Percentiles rank a stretch among this genome's conserved stretches.
These are phyloP conservation scores for Hypoxylon lienhwacheense DNA, from an alignment of 495 filamentous ascomycete genomes.

Conservation along the genomic window DNA sequence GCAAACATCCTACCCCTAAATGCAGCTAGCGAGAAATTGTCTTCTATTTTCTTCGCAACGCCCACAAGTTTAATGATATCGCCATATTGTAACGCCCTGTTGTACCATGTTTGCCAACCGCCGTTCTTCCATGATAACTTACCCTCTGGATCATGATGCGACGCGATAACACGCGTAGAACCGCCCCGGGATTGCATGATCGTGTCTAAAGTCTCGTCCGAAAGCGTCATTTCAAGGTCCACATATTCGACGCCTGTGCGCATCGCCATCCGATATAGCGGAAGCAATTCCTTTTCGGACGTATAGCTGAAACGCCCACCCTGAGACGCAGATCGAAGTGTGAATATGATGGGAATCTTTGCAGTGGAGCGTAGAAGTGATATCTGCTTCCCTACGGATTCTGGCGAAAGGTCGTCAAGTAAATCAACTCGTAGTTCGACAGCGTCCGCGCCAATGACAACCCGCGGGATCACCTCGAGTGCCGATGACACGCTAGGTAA, in stretches of 20 bases:
- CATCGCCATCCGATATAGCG: slow-evolving; percentile 76
- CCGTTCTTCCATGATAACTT: slow-evolving; percentile 83
- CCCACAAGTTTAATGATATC: slow-evolving; percentile 96
- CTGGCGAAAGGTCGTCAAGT: slow-evolving; percentile 71
- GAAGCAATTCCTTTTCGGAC: slow-evolving; percentile 65
- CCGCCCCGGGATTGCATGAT: slow-evolving; percentile 70
- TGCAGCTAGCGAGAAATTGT: slow-evolving; percentile 81
- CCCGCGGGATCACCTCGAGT: slow-evolving; percentile 65
- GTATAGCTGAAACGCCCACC: slow-evolving; percentile 87
- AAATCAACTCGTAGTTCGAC: slow-evolving; percentile 94
- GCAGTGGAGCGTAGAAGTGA: slow-evolving; percentile 73
- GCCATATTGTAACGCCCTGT: slow-evolving; percentile 80
- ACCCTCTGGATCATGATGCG: slow-evolving; percentile 85
- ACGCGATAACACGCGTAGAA: slow-evolving; percentile 82
- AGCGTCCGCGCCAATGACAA: slow-evolving; percentile 85
- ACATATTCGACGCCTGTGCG: slow-evolving; percentile 87
- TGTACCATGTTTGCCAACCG: slow-evolving; percentile 85
- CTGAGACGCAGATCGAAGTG: slow-evolving; percentile 80
- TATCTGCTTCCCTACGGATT: slow-evolving; percentile 81
- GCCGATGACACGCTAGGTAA: slow-evolving; percentile 69
- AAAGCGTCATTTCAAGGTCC: slow-evolving; percentile 89
- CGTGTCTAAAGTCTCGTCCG: slow-evolving; percentile 53
- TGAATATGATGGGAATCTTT: slow-evolving; percentile 91
- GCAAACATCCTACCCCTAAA: slow-evolving; percentile 78
- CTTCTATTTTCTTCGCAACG: slow-evolving; percentile 70